A percentile compares a stretch with the other conserved stretches of the same genome.
phyloP scores from a whole-genome alignment of 345 rosid species.

The Erucastrum elatum region DNA sequence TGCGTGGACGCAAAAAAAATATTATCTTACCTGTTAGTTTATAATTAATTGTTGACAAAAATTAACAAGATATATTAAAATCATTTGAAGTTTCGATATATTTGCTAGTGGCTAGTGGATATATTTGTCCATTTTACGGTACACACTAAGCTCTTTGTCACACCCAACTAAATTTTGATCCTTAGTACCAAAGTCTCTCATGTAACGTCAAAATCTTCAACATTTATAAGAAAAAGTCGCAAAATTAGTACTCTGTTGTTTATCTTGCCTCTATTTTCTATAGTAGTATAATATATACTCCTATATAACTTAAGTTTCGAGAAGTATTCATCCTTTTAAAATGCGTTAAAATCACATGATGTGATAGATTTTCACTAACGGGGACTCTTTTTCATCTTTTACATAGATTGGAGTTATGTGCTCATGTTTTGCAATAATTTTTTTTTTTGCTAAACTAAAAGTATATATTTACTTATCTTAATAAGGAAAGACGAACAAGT shows the following conservation, averaged over 20 bases:
- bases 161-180: conserved; percentile 33
- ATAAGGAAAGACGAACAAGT: neutral
- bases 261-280: neutral
- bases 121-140: conserved; percentile 34
- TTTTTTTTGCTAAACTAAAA: too few relatives aligned
- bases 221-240: neutral
- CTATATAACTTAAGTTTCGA: neutral
- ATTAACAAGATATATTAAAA: neutral
- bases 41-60: conserved; percentile 17
- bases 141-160: conserved; percentile 45
- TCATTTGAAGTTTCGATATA: conserved; percentile 2
- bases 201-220: conserved; percentile 36
- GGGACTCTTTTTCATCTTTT: neutral
- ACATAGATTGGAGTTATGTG: neutral
- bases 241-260: conserved; percentile 20
- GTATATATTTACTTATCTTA: neutral
- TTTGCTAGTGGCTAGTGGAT: conserved; percentile 20
- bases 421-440: neutral
- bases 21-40: conserved; percentile 16
- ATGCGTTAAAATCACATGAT: neutral
- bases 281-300: neutral
- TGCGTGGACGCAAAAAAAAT: conserved; percentile 20
- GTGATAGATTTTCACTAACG: neutral
- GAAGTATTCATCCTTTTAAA: neutral
- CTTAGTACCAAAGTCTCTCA: conserved; percentile 33